Evolutionary conservation across 2,329 filamentous ascomycete genomes (phyloP), one percentile per base, ranked within the genome.

Genomic region (Nothopassalora personata): DNA sequence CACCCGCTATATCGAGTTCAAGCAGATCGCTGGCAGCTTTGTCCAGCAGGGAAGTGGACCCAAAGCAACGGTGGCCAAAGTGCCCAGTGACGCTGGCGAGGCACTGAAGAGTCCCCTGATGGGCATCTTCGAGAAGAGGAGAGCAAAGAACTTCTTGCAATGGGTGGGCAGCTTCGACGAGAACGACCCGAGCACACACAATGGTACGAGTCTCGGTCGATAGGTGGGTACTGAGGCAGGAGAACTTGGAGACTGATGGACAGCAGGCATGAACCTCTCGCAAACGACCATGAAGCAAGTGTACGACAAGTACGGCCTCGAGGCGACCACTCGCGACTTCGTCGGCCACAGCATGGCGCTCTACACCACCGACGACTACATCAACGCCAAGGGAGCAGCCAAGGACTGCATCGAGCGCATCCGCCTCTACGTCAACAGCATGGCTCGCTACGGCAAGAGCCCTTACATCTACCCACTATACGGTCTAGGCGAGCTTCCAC

Each of bases 391-490:
- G 53, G 92, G 92, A 65, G 80, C 81, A 71, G 91, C 92, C 48
- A 86, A 88, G 68, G 91, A 96, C 74, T 86, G 90, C 58, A 89
- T 99, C 69, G 86, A 93, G 77, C 91, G 93, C 69, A 97, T 99
- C 75, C 86, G 90, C 67, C 83, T 99, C 50, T 99, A 99, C 77
- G 95, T 93, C 68, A 96, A 96, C 83, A 97, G 92, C 31, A 96
- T 99, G 78, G 91, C 92, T 54, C 86, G 93, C 64, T 97, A 97
- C 77, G 94, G 94, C 77, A 97, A 97, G 79, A 97, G 92, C 11
- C 95, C 94, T 49, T 99, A 97, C 81, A 97, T 99, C 80, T 99
- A 99, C 82, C 95, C 94, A 52, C 86, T 97, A 33, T 99, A 99
- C 79, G 94, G 94, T 63, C 86, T 99, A 53, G 94, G 90, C 74